Conservation (phyloP, 257 asterid genomes). For the Marsdenia floribunda region DNA sequence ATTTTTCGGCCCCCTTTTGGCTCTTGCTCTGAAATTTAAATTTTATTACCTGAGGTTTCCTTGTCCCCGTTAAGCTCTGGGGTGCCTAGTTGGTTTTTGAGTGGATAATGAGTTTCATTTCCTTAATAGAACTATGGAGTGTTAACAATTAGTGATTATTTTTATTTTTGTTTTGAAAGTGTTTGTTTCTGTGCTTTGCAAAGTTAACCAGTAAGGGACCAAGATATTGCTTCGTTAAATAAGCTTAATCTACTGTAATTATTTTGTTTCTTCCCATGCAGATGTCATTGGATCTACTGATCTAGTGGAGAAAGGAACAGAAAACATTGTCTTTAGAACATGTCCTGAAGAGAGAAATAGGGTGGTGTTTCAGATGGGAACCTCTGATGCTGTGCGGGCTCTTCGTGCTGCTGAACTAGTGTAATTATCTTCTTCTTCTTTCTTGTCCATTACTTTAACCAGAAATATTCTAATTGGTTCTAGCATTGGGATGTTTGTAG, state of each 20-base stretch:
- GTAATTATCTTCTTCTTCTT: conserved; percentile 37
- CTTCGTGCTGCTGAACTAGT: conserved; percentile 75
- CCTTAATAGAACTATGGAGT: not conserved
- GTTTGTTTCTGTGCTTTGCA: not conserved
- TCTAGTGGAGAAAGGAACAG: conserved; percentile 78
- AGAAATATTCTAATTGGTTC: not conserved
- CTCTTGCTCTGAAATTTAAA: not conserved
- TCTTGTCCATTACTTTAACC: not conserved
- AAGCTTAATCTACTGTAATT: not conserved
- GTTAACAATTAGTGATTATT: not conserved
- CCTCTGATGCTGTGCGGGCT: conserved; percentile 89
- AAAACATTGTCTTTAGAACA: conserved; percentile 68
- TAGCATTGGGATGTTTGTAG: not conserved
- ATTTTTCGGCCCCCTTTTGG: no score
- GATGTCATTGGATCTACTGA: conserved; percentile 76
- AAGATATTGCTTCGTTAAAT: not conserved
- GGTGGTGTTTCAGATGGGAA: conserved; percentile 91
- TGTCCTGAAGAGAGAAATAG: conserved; percentile 66
- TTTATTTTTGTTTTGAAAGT: not conserved
- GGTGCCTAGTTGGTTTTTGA: not conserved
- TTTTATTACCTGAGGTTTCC: not conserved
- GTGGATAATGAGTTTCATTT: not conserved
- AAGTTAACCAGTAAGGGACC: not conserved
- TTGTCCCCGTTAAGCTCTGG: not conserved
- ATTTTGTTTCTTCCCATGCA: conserved; percentile 21